A percentile compares a stretch with the other conserved stretches of the same genome.
phyloP scores from a whole-genome alignment of 2,329 filamentous ascomycete species.

The Xylariaceae sp. region DNA sequence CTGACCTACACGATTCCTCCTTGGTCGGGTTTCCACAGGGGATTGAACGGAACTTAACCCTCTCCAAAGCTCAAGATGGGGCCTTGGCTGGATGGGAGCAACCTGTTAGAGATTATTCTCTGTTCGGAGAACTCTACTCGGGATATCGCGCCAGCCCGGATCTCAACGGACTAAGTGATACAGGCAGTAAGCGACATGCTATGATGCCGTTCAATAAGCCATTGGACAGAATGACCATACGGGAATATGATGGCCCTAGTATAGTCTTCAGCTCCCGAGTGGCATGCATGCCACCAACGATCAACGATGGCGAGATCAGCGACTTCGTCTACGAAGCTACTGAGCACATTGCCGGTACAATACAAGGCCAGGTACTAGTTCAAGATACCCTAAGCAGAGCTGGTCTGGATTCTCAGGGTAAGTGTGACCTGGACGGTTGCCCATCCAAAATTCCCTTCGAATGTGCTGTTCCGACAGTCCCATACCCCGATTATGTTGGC shows the following conservation, averaged over 20 bases:
- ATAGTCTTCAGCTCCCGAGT: conserved; percentile 4
- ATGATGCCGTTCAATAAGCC: not conserved
- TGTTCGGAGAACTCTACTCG: conserved; percentile 5
- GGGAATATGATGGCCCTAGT: conserved; percentile 2
- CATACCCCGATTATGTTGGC: too few relatives aligned
- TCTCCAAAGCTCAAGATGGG: too few relatives aligned
- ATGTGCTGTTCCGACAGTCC: not conserved
- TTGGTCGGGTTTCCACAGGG: not conserved
- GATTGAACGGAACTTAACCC: not conserved
- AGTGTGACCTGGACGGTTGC: not conserved
- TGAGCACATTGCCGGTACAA: not conserved
- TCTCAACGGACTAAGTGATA: conserved; percentile 6
- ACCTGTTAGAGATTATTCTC: too few relatives aligned
- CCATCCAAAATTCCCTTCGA: not conserved
- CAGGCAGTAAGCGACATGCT: not conserved
- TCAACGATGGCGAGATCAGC: not conserved
- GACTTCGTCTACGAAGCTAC: not conserved
- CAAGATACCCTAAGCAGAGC: not conserved
- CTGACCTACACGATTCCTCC: not conserved
- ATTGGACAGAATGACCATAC: not conserved
- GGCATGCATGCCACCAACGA: conserved; percentile 5
- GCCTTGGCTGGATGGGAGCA: too few relatives aligned
- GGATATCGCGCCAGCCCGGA: conserved; percentile 1
- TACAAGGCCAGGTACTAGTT: not conserved
- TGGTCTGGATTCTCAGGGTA: not conserved